Evolutionary conservation across 257 asterid species (phyloP).

Genomic region (Pogostemon cablin): DNA sequence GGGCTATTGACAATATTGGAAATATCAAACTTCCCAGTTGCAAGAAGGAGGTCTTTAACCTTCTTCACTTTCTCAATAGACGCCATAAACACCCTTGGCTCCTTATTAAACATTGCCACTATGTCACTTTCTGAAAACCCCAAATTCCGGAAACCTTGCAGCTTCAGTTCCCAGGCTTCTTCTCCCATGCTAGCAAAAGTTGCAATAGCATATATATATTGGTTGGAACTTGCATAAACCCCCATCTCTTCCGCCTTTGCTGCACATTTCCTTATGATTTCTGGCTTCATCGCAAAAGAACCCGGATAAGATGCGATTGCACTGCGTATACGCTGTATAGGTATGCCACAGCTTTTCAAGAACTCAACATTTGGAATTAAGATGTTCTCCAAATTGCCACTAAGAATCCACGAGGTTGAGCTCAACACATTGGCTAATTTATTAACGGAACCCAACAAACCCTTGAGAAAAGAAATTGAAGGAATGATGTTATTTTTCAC

Average conservation of each 20-base stretch:
- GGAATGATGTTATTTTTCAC: background rate
- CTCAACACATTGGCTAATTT: conserved; percentile 34
- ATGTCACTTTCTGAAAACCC: conserved; percentile 40
- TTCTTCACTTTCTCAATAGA: conserved; percentile 37
- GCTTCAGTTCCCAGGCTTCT: background rate
- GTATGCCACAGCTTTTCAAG: conserved; percentile 47
- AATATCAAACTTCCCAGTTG: conserved; percentile 29
- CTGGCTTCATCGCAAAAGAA: conserved; percentile 27
- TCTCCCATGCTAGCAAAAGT: conserved; percentile 24
- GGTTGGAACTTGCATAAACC: conserved; percentile 15
- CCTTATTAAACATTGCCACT: conserved; percentile 29
- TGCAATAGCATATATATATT: background rate
- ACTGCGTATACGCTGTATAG: conserved; percentile 23
- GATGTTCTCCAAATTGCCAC: conserved; percentile 33
- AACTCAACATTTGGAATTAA: conserved; percentile 44
- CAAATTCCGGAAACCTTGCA: conserved; percentile 25
- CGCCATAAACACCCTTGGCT: conserved; percentile 28
- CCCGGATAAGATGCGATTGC: conserved; percentile 30
- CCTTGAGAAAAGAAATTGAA: background rate
- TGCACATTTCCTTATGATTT: conserved; percentile 16
- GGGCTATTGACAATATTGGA: conserved; percentile 29
- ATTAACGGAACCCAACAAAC: background rate
- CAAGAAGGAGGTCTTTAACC: conserved; percentile 30
- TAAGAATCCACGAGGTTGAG: conserved; percentile 29
- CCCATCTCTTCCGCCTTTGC: conserved; percentile 31